Evolutionary conservation across 139 green algal species (phyloP).

Genomic region (Zygnema circumcarinatum): DNA sequence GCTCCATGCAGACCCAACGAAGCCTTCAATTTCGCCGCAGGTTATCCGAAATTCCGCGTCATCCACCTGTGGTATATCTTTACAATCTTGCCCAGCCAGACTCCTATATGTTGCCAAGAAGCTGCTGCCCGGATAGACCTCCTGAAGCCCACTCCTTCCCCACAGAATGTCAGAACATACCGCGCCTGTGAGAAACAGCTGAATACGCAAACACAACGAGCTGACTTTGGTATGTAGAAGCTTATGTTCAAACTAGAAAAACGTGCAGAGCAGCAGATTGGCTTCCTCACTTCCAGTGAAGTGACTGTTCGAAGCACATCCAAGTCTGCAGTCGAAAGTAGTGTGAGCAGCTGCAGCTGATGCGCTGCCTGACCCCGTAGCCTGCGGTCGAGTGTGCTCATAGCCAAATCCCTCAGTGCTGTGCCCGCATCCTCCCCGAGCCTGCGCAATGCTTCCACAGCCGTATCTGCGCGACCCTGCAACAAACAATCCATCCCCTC

Average conservation of each 20-base stretch:
- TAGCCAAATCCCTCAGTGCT: conserved; percentile 18
- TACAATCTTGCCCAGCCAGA: background rate
- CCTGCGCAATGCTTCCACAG: conserved; percentile 8
- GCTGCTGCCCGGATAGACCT: background rate
- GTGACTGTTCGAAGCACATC: conserved; percentile 15
- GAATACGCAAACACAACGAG: background rate
- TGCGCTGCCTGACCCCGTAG: conserved; percentile 15
- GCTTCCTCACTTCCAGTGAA: conserved; percentile 5
- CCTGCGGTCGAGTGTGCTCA: conserved; percentile 14
- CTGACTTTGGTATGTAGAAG: too few species aligned
- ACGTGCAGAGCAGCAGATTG: too few species aligned
- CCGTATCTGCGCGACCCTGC: conserved; percentile 1
- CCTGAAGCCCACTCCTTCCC: background rate
- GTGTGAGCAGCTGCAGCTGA: background rate
- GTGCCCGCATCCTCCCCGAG: conserved; percentile 36
- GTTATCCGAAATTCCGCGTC: background rate
- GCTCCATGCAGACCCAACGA: background rate
- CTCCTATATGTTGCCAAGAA: conserved; percentile 18
- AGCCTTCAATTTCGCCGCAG: conserved; percentile 1
- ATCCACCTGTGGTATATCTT: background rate
- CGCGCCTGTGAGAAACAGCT: background rate
- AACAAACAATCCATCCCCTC: background rate
- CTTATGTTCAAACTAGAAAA: too few species aligned
- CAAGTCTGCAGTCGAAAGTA: background rate
- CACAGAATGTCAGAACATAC: background rate